Percentiles rank a stretch among this genome's conserved stretches.
Conservation (phyloP, 2,329 filamentous ascomycete genomes). For the Coleophoma eucalyptorum region DNA sequence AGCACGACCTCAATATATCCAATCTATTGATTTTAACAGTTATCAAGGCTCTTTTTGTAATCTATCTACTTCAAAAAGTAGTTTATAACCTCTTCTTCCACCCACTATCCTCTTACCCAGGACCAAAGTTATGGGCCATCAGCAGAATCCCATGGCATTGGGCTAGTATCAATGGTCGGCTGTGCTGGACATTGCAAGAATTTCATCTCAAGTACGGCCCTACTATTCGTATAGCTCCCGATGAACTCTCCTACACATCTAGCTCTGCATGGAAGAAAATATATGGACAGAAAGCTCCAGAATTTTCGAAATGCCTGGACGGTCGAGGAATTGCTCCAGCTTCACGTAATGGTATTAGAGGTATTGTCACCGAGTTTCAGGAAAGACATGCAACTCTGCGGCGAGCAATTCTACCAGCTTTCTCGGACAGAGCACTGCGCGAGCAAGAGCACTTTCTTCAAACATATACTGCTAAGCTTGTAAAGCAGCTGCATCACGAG, state of each 20-base stretch:
- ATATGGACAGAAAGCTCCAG: not conserved
- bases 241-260: conserved; percentile 22
- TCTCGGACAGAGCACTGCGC: not conserved
- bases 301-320: not conserved
- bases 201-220: conserved; percentile 20
- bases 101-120: conserved; percentile 3
- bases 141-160: not conserved
- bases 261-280: conserved; percentile 22
- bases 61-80: not conserved
- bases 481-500: not conserved
- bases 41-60: no score
- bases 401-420: not conserved
- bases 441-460: not conserved
- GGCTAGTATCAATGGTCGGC: not conserved
- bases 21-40: no score
- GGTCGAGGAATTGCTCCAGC: not conserved
- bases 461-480: not conserved
- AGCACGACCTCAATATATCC: no score
- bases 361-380: not conserved
- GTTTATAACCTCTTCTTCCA: conserved; percentile 10
- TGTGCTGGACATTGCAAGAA: not conserved
- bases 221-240: conserved; percentile 21
- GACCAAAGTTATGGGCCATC: conserved; percentile 1
- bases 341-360: not conserved
- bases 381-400: not conserved